Evolutionary conservation across 345 rosid species (phyloP), one percentile per base, ranked within the genome.

Genomic region (Kandelia obovata): DNA sequence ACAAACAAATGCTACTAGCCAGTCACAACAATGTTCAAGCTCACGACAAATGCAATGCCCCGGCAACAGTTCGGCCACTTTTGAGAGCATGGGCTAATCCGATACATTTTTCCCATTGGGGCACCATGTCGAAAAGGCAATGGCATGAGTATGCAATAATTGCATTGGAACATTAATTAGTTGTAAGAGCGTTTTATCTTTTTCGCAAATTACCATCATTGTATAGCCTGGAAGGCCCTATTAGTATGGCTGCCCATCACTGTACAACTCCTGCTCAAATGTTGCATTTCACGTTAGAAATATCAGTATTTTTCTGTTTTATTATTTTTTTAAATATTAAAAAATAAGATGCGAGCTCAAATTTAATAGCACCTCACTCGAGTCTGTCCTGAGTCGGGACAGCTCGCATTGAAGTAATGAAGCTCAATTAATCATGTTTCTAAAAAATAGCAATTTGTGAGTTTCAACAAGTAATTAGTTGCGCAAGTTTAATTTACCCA

Each of bases 81-180:
- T 81, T 77, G 34, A 88, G 75, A 20, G 81, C 87, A 17, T 76
- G 0, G 7, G 74, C 81, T 1, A 88, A 68, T 27, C 86, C 86
- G 0, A 39, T 57, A 58, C 79, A 83, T 28, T 79, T 77, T 5
- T 83, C 82, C 84, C 87, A 77, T 5, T 77, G 74, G 1, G 87
- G 64, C 1, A 73, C 79, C 77, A 71, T 26, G 79, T 77, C 82
- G 78, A 87, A 83, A 32, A 79, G 0, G 86, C 71, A 0, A 85
- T 5, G 7, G 92, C 88, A 5, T 87, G 86, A 8, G 85, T 85
- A 80, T 87, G 87, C 73, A 85, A 71, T 20, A 83, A 32, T 37
- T 85, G 75, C 75, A 87, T 75, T 1, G 84, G 75, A 51, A 82
- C 79, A 0, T 85, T 79, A 5, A 83, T 76, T 9, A 6, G 53